Conservation (phyloP, 208 protist species). For the Strigomonas culicis region DNA sequence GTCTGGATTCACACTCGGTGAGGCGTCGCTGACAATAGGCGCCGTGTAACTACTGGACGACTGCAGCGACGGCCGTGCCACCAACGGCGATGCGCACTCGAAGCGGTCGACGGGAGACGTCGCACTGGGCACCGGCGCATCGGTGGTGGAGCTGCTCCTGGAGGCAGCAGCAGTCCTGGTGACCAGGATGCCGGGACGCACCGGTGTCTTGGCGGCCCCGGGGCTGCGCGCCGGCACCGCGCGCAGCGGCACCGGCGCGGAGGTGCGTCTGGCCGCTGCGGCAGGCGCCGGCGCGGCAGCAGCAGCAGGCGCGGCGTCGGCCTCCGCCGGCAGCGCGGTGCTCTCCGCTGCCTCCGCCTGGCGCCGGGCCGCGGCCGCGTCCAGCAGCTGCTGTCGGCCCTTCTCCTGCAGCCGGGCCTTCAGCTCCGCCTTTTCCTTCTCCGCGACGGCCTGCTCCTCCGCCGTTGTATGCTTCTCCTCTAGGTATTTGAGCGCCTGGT, state of each 20-base stretch:
- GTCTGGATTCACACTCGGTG: constrained; percentile 18
- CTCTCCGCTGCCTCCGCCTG: not conserved
- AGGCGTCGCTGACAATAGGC: constrained; percentile 9
- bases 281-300: too few species aligned
- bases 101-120: too few species aligned
- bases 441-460: constrained; percentile 7
- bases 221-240: too few species aligned
- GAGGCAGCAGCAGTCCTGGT: too few species aligned
- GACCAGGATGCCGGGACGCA: too few species aligned
- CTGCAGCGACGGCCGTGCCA: too few species aligned
- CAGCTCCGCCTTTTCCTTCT: constrained; percentile 6
- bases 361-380: not conserved
- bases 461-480: not conserved
- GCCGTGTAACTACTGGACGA: not conserved
- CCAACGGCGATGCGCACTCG: too few species aligned
- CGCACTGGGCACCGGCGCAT: not conserved
- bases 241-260: too few species aligned
- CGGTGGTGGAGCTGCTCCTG: not conserved
- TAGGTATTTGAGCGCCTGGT: constrained; percentile 39
- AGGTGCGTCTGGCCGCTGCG: too few species aligned
- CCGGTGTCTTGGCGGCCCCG: too few species aligned
- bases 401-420: constrained; percentile 10
- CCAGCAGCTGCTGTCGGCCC: constrained; percentile 2
- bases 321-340: too few species aligned
- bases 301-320: too few species aligned